Evolutionary conservation across 2,329 filamentous ascomycete species (phyloP), one percentile per base, ranked within the genome.

Genomic region (Juglanconis sp.): DNA sequence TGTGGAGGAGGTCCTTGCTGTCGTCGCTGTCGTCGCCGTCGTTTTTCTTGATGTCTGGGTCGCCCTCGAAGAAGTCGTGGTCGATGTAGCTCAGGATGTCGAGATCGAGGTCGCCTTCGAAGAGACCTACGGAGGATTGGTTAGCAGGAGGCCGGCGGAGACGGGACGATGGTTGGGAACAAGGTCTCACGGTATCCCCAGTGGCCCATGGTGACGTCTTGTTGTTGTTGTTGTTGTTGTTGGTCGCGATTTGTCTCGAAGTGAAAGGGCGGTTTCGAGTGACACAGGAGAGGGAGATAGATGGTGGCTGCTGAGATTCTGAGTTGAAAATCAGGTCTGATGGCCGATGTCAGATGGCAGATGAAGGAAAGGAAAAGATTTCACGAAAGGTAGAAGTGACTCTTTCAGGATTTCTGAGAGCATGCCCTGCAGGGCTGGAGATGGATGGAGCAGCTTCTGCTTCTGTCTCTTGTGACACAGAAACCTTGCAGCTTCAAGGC

Each of bases 41-140:
- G 6, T 2, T 24, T 11, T 38, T 4, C 24, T 53, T 48, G 7
- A 44, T n/a, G n/a, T 17, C 31, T 8, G n/a, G n/a, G 8, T 5
- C 13, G 34, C 24, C 24, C 24, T 53, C 40, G 13, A 42, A 40
- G 35, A 62, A 30, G 7, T 42, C 38, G 4, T 1, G 5, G 51
- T 53, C 47, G 54, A 64, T 31, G 7, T 62, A 30, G 24, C 17
- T 31, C 31, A 50, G 57, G 34, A 64, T 32, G 34, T 64, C 60
- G 2, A 62, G 32, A 13, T 64, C 60, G 24, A 34, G 57, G 15
- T 62, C 62, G 53, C 57, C 53, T 40, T 64, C 57, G 35, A 62
- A 64, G 4, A 64, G 53, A 34, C 60, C 53, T 61, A n/a, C 8
- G 38, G 7, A 30, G 40, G 10, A 13, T 4, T 35, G 46, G 4